Conservation (phyloP, 345 rosid genomes). For the Passiflora organensis region DNA sequence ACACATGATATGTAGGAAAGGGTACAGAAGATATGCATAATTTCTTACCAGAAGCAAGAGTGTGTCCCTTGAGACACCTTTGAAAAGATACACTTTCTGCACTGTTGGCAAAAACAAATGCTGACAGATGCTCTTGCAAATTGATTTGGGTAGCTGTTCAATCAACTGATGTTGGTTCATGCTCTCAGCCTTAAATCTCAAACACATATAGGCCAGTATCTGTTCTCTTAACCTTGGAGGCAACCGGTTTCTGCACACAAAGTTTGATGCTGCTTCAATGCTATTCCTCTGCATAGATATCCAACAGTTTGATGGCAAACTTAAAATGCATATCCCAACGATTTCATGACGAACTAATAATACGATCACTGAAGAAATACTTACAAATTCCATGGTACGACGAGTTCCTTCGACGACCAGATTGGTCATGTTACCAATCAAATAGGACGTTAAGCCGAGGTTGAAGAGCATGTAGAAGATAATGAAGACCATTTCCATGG, state of each 20-base stretch:
- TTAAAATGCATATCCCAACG: no score
- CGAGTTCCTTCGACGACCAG: constrained; percentile 93
- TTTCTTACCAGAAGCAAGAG: constrained; percentile 63
- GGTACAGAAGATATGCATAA: no score
- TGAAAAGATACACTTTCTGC: constrained; percentile 69
- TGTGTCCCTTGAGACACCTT: constrained; percentile 54
- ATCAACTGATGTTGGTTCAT: constrained; percentile 76
- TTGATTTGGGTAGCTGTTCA: constrained; percentile 88
- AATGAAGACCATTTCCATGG: constrained; percentile 71
- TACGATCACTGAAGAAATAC: constrained; percentile 9
- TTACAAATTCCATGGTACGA: constrained; percentile 93
- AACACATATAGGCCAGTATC: constrained; percentile 87
- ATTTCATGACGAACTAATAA: no score
- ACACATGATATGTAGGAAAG: no score
- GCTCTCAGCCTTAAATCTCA: constrained; percentile 86
- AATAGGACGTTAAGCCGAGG: constrained; percentile 82
- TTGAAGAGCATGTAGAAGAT: constrained; percentile 87
- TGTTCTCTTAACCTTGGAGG: constrained; percentile 75
- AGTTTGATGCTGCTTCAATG: constrained; percentile 72
- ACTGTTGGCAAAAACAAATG: constrained; percentile 75
- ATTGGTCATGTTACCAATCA: constrained; percentile 95
- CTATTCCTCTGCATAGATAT: constrained; percentile 68
- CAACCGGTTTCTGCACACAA: constrained; percentile 64
- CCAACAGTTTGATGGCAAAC: not conserved
- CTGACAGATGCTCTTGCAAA: constrained; percentile 78